A percentile compares a stretch with the other conserved stretches of the same genome.
Evolutionary conservation across 2,329 filamentous ascomycete genomes (phyloP).

Genomic region (Phaeosphaeriaceae sp.): DNA sequence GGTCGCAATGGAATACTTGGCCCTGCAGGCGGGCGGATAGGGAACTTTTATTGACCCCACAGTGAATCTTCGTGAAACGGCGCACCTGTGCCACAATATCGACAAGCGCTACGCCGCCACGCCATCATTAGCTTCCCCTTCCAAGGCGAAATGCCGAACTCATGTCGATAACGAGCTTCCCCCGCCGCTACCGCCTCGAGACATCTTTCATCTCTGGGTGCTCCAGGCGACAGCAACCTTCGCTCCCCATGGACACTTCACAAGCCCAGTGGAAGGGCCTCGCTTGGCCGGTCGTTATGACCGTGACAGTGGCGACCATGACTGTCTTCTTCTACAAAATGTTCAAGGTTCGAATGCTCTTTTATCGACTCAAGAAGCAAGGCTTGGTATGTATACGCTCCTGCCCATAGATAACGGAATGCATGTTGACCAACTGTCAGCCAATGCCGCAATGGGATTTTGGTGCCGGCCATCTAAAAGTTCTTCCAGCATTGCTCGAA

Average conservation of each 20-base stretch:
- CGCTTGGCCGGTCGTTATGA: conserved; percentile 6
- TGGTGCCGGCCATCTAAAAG: conserved; percentile 12
- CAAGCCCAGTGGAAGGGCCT: neutral
- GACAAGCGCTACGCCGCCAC: too few species aligned
- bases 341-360: conserved; percentile 13
- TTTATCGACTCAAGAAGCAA: conserved; percentile 14
- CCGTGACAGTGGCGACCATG: conserved; percentile 1
- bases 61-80: too few species aligned
- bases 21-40: too few species aligned
- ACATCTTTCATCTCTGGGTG: too few species aligned
- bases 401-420: neutral
- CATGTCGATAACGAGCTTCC: too few species aligned
- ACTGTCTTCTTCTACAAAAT: conserved; percentile 7
- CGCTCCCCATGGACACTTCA: neutral
- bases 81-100: too few species aligned
- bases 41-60: too few species aligned
- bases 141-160: too few species aligned
- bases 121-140: too few species aligned
- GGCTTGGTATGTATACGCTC: conserved; percentile 6
- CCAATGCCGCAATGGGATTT: conserved; percentile 21
- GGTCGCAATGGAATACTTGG: too few species aligned
- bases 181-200: too few species aligned
- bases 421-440: neutral
- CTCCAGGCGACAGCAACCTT: too few species aligned
- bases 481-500: conserved; percentile 4